These are phyloP conservation scores for Candida michaelii DNA, from an alignment of 805 yeast genomes.

Conservation along the genomic window DNA sequence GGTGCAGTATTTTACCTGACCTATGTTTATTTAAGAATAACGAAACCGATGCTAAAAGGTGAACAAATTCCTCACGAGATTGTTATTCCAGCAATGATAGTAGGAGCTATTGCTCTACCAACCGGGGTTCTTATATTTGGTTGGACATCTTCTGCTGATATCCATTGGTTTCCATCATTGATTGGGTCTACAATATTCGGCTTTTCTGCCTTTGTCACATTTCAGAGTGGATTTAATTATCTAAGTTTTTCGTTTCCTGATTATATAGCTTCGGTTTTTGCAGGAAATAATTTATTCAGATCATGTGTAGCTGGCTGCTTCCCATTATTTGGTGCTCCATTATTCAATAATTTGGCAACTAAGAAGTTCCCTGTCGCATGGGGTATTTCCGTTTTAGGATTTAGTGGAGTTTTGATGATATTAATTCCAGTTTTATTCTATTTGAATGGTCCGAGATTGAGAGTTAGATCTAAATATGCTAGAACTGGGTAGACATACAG, in stretches of 20 bases:
- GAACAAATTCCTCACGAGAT: slow-evolving; percentile 39
- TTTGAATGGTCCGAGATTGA: slow-evolving; percentile 40
- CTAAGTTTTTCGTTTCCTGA: slow-evolving; percentile 48
- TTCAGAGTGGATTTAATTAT: slow-evolving; percentile 53
- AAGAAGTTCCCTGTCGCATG: slow-evolving; percentile 56
- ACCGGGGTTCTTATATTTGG: slow-evolving; percentile 48
- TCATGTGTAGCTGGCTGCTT: slow-evolving; percentile 53
- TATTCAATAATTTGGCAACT: slow-evolving; percentile 53
- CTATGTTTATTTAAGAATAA: slow-evolving; percentile 23
- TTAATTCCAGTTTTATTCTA: slow-evolving; percentile 48
- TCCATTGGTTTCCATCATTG: slow-evolving; percentile 53
- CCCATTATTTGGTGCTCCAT: slow-evolving; percentile 61
- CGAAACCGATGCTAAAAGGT: slow-evolving; percentile 21
- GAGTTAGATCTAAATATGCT: slow-evolving; percentile 29
- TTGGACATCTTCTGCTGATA: slow-evolving; percentile 42
- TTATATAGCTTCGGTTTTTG: slow-evolving; percentile 57
- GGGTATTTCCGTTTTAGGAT: slow-evolving; percentile 52
- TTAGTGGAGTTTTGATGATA: slow-evolving; percentile 42
- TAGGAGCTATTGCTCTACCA: slow-evolving; percentile 44
- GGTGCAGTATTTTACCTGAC: slow-evolving; percentile 35
- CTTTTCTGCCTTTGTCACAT: slow-evolving; percentile 41
- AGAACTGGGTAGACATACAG: no score
- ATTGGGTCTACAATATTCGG: slow-evolving; percentile 43
- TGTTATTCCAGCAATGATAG: slow-evolving; percentile 40
- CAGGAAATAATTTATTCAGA: slow-evolving; percentile 54